These are phyloP conservation scores for Phycomyces nitens DNA, from an alignment of 192 early-diverging fungal species.

Conservation along the genomic window DNA sequence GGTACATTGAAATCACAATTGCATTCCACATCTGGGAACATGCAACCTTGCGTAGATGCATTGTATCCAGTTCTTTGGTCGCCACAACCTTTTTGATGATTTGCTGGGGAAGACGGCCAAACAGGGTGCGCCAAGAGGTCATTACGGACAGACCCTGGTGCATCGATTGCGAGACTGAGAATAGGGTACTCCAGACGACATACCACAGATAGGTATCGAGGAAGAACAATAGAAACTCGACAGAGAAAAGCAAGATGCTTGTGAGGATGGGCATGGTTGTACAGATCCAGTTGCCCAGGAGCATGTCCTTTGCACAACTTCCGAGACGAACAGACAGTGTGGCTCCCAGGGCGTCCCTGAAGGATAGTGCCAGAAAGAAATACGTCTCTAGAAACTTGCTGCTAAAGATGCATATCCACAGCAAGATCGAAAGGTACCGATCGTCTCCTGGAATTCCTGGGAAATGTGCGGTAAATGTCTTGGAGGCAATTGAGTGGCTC, in stretches of 20 bases:
- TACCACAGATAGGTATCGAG: conserved; percentile 77
- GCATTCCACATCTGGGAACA: conserved; percentile 75
- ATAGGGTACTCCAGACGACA: conserved; percentile 66
- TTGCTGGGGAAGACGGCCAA: conserved; percentile 59
- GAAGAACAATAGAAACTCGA: conserved; percentile 64
- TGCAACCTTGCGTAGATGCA: conserved; percentile 59
- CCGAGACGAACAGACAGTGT: conserved; percentile 34
- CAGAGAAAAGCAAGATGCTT: conserved; percentile 54
- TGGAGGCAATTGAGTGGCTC: conserved; percentile 18
- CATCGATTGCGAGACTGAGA: conserved; percentile 64
- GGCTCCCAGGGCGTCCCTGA: conserved; percentile 48
- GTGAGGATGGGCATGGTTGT: conserved; percentile 50
- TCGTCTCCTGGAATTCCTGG: conserved; percentile 51
- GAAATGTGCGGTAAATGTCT: conserved; percentile 65
- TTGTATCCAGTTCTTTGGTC: conserved; percentile 55
- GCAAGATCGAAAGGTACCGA: conserved; percentile 49
- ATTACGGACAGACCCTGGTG: conserved; percentile 64
- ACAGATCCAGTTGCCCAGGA: conserved; percentile 49
- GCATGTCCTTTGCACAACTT: conserved; percentile 43
- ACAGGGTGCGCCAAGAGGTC: conserved; percentile 68
- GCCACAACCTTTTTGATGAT: conserved; percentile 64
- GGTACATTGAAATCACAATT: conserved; percentile 65
- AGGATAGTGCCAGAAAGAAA: conserved; percentile 64
- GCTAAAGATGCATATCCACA: conserved; percentile 63
- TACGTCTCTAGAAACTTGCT: conserved; percentile 70